Conservation (phyloP, 139 green algal species). For the Chlamydomonas urium region DNA sequence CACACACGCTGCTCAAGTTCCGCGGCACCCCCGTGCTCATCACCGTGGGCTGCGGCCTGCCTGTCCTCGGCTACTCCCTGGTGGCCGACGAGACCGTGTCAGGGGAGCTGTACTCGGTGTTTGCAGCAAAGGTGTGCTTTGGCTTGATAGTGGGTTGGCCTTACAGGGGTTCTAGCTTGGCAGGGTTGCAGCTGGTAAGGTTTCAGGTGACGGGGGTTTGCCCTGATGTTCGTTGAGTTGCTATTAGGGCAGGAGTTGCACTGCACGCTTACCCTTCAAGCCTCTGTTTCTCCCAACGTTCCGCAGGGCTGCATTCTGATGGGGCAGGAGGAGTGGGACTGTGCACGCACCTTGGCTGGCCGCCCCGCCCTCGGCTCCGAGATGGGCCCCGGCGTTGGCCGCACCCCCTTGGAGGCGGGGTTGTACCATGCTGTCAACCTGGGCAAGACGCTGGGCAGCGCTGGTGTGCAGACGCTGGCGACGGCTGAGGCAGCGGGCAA, state of each 20-base stretch:
- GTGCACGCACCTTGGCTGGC: constrained; percentile 55
- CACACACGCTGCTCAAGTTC: constrained; percentile 61
- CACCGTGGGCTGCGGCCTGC: constrained; percentile 35
- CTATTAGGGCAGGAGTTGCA: neutral
- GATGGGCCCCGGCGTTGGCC: constrained; percentile 52
- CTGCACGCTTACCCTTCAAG: too few species aligned
- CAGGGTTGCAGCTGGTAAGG: too few species aligned
- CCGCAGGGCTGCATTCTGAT: constrained; percentile 63
- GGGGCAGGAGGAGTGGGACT: constrained; percentile 68
- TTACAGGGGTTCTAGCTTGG: neutral
- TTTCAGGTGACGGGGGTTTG: too few species aligned
- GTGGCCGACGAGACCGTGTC: constrained; percentile 61
- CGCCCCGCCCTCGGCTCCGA: constrained; percentile 56
- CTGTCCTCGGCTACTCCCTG: constrained; percentile 62
- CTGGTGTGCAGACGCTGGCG: neutral
- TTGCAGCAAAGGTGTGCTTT: constrained; percentile 49
- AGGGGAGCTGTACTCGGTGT: constrained; percentile 56
- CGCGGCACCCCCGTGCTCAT: constrained; percentile 50
- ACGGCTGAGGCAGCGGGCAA: neutral
- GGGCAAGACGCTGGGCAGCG: neutral
- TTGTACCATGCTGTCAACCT: constrained; percentile 65
- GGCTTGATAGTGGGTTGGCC: too few species aligned
- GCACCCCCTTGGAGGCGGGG: constrained; percentile 74
- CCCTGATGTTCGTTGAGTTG: too few species aligned
- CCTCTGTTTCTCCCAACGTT: neutral